Percentiles rank a stretch among this genome's conserved stretches.
phyloP scores from a whole-genome alignment of 805 yeast genomes.

The Metschnikowia shivogae region DNA sequence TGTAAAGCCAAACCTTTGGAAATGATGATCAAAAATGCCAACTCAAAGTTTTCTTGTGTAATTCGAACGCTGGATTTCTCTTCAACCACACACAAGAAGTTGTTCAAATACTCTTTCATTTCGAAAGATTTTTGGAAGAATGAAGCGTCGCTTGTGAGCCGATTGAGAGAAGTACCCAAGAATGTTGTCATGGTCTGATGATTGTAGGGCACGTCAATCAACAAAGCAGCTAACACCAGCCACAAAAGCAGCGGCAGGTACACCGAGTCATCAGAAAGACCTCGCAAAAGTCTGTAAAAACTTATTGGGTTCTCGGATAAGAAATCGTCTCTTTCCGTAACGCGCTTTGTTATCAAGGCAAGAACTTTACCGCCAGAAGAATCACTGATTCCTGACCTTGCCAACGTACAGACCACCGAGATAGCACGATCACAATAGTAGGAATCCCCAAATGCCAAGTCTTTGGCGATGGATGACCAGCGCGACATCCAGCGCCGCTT shows the following conservation, averaged over 20 bases:
- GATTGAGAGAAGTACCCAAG: constrained; percentile 25
- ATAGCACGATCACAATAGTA: constrained; percentile 65
- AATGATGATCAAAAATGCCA: constrained; percentile 43
- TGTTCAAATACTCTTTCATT: constrained; percentile 37
- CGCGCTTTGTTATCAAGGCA: constrained; percentile 23
- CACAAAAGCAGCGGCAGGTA: constrained; percentile 49
- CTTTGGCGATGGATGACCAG: constrained; percentile 63
- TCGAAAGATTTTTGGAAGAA: constrained; percentile 29
- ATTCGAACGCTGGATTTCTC: constrained; percentile 33
- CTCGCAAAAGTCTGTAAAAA: constrained; percentile 45
- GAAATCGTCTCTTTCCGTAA: constrained; percentile 22
- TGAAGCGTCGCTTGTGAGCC: constrained; percentile 20
- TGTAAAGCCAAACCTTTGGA: constrained; percentile 59
- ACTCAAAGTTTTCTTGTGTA: constrained; percentile 46
- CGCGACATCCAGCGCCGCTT: constrained; percentile 55
- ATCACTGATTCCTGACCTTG: constrained; percentile 61
- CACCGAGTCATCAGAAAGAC: constrained; percentile 42
- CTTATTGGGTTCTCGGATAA: constrained; percentile 41
- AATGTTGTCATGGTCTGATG: constrained; percentile 19
- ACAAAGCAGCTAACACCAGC: constrained; percentile 23
- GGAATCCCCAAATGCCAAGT: constrained; percentile 56
- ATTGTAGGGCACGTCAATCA: constrained; percentile 11
- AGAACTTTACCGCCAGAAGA: constrained; percentile 36
- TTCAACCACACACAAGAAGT: constrained; percentile 43
- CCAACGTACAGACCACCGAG: constrained; percentile 64